These are phyloP conservation scores for Gossypium longicalyx DNA, from an alignment of 345 rosid genomes.

Conservation along the genomic window DNA sequence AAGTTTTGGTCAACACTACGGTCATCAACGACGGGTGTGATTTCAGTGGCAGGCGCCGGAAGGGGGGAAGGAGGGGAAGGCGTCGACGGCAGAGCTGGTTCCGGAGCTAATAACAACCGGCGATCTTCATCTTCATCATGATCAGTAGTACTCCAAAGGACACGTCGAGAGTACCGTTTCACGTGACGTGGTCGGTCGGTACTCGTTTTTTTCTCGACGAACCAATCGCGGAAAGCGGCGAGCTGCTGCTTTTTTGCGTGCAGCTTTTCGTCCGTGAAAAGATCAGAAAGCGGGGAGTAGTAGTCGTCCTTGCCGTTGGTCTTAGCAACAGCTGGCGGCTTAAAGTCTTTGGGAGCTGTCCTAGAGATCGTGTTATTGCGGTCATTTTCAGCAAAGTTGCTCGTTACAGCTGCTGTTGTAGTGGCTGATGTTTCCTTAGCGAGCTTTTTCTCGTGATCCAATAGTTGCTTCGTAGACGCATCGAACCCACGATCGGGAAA, in stretches of 20 bases:
- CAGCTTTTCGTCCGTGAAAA: conserved; percentile 47
- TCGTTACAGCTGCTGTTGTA: background rate
- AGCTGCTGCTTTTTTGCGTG: conserved; percentile 55
- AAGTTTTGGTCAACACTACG: conserved; percentile 46
- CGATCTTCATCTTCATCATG: conserved; percentile 47
- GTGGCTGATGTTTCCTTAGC: background rate
- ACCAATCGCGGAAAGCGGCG: conserved; percentile 62
- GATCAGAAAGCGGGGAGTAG: conserved; percentile 43
- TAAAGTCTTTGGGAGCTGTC: conserved; percentile 2
- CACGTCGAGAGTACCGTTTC: conserved; percentile 29
- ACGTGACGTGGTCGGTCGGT: conserved; percentile 32
- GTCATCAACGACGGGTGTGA: conserved; percentile 22
- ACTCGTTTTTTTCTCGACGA: conserved; percentile 42
- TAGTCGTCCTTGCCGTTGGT: background rate
- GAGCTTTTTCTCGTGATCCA: conserved; percentile 54
- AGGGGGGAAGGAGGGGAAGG: conserved; percentile 2
- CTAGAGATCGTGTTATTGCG: conserved; percentile 24
- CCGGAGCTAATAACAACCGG: conserved; percentile 37
- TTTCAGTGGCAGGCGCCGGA: conserved; percentile 14
- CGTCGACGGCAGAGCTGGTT: conserved; percentile 23
- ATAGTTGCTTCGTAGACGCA: conserved; percentile 36
- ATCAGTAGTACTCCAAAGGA: conserved; percentile 24
- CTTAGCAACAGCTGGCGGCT: background rate
- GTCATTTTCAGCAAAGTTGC: conserved; percentile 25
- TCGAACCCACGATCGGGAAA: conserved; percentile 78